Conservation (phyloP, 2,329 filamentous ascomycete genomes). For the Fusarium longipes region DNA sequence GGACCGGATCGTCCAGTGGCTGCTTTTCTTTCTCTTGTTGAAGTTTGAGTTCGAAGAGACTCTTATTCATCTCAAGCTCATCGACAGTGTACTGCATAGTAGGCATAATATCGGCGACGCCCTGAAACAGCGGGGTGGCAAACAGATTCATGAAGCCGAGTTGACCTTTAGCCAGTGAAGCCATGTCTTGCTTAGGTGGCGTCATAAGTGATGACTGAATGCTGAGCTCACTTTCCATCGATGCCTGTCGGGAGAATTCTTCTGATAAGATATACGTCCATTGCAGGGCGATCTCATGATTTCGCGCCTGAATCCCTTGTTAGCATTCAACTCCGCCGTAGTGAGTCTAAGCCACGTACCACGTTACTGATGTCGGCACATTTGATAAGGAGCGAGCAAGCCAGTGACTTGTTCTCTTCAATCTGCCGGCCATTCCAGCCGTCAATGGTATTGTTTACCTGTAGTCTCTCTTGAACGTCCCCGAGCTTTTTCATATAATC, state of each 20-base stretch:
- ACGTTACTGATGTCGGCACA: constrained; percentile 99
- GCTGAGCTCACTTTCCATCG: constrained; percentile 88
- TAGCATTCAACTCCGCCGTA: constrained; percentile 15
- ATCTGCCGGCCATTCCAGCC: constrained; percentile 81
- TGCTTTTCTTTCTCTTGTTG: constrained; percentile 68
- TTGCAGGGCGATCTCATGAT: constrained; percentile 81
- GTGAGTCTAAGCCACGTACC: constrained; percentile 64
- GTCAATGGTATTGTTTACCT: constrained; percentile 72
- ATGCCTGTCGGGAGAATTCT: constrained; percentile 91
- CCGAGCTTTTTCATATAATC: constrained; percentile 93
- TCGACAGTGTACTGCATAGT: constrained; percentile 85
- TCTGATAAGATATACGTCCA: constrained; percentile 97
- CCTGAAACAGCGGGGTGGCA: constrained; percentile 89
- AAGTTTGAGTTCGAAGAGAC: constrained; percentile 76
- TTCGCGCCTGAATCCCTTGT: constrained; percentile 73
- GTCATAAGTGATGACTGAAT: constrained; percentile 91
- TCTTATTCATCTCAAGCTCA: constrained; percentile 82
- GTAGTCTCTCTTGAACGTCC: constrained; percentile 82
- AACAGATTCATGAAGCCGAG: constrained; percentile 98
- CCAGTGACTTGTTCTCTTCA: constrained; percentile 80
- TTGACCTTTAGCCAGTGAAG: constrained; percentile 87
- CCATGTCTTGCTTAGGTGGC: constrained; percentile 82
- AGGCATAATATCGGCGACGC: constrained; percentile 86
- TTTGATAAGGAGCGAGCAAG: constrained; percentile 95
- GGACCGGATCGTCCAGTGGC: constrained; percentile 52